Conservation (phyloP, 441 rosid genomes). For the Euphorbia schlechtendalii region DNA sequence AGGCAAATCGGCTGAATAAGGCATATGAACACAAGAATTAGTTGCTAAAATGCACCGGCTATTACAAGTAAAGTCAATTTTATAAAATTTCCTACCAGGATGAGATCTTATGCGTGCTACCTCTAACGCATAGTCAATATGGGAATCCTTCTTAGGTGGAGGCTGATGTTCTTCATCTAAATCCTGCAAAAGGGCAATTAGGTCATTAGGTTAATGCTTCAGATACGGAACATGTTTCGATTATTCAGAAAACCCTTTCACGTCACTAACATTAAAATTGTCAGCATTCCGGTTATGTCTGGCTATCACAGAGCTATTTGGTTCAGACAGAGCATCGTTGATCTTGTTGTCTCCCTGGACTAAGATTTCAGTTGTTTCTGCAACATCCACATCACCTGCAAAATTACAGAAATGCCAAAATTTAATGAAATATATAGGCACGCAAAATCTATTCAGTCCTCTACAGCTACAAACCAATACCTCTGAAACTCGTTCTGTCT, state of each 20-base stretch:
- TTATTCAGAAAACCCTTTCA: constrained; percentile 21
- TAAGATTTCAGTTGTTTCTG: constrained; percentile 27
- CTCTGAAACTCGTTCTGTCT: too few species aligned
- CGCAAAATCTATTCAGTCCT: too few species aligned
- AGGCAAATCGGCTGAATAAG: constrained; percentile 41
- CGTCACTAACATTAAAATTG: constrained; percentile 27
- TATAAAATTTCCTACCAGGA: too few species aligned
- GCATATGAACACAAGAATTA: constrained; percentile 26
- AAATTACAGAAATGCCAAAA: too few species aligned
- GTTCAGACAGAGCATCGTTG: constrained; percentile 26
- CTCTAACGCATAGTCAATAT: constrained; percentile 36
- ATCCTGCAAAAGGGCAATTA: constrained; percentile 39
- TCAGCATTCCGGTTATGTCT: constrained; percentile 22
- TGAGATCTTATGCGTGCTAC: constrained; percentile 40
- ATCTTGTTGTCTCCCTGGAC: constrained; percentile 29
- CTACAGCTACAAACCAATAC: too few species aligned
- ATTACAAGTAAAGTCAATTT: too few species aligned
- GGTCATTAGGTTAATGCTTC: constrained; percentile 1
- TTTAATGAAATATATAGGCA: too few species aligned
- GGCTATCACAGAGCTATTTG: constrained; percentile 24
- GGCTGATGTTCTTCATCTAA: constrained; percentile 26
- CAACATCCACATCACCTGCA: constrained; percentile 28
- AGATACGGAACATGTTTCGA: constrained; percentile 26
- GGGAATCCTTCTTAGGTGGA: constrained; percentile 34
- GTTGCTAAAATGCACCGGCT: too few species aligned